Evolutionary conservation across 345 rosid species (phyloP).

Genomic region (Eucalyptus pumila): DNA sequence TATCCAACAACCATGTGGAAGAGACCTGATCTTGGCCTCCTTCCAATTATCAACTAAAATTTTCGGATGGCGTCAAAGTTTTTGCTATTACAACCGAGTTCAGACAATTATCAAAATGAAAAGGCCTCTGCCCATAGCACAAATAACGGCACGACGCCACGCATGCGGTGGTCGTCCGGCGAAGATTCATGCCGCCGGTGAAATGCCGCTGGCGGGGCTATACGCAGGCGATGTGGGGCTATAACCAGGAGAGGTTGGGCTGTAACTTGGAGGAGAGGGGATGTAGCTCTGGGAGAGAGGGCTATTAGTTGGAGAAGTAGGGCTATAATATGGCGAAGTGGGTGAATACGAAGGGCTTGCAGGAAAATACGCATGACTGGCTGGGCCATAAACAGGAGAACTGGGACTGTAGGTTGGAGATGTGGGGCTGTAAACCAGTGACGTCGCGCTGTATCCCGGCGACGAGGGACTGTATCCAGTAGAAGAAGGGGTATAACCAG

Average conservation of each 20-base stretch:
- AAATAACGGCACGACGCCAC: neutral
- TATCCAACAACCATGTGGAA: too few species aligned
- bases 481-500: constrained; percentile 73
- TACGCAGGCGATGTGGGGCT: constrained; percentile 67
- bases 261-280: constrained; percentile 70
- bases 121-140: neutral
- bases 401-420: constrained; percentile 81
- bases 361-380: constrained; percentile 66
- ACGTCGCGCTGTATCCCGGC: constrained; percentile 56
- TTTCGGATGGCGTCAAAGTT: too few species aligned
- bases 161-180: neutral
- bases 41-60: too few species aligned
- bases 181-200: neutral
- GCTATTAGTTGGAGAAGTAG: constrained; percentile 62
- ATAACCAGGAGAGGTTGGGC: constrained; percentile 60
- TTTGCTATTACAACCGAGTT: too few species aligned
- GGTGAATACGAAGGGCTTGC: constrained; percentile 33
- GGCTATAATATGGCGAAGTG: constrained; percentile 30
- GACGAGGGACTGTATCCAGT: constrained; percentile 74
- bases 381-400: constrained; percentile 67
- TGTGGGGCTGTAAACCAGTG: constrained; percentile 53
- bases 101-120: too few species aligned
- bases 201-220: constrained; percentile 30
- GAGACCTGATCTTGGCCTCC: too few species aligned
- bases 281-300: constrained; percentile 69